phyloP scores from a whole-genome alignment of 306 rosid species.

The Glycyrrhiza uralensis region DNA sequence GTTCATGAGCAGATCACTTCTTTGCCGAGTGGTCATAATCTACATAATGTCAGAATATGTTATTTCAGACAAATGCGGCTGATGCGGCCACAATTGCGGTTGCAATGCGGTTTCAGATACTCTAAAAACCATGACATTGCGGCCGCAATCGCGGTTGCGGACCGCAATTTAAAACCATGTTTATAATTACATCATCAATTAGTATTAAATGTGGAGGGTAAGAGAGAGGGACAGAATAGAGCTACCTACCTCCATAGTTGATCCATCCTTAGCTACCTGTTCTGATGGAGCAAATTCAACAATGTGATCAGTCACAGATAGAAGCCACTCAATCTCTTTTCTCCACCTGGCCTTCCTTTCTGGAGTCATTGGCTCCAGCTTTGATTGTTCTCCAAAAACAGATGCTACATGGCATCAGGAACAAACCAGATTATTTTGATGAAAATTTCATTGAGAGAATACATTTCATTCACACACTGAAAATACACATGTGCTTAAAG shows the following conservation, averaged over 20 bases:
- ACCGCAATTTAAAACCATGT: no score
- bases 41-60: slow-evolving; percentile 15
- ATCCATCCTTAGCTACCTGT: slow-evolving; percentile 66
- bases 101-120: no score
- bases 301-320: slow-evolving; percentile 85
- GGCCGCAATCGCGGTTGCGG: no score
- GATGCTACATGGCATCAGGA: slow-evolving; percentile 57
- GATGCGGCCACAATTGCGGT: no score
- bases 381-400: slow-evolving; percentile 75
- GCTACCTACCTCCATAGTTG: slow-evolving; percentile 66
- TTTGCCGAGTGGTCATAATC: slow-evolving; percentile 93
- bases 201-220: no score
- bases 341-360: slow-evolving; percentile 78
- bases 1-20: slow-evolving; percentile 78
- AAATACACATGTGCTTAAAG: not conserved
- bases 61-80: no score
- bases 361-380: slow-evolving; percentile 65
- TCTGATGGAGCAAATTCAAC: slow-evolving; percentile 84
- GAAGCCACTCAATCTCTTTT: slow-evolving; percentile 84
- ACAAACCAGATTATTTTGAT: slow-evolving; percentile 7
- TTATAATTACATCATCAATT: no score
- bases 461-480: not conserved
- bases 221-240: not conserved
- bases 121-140: no score
- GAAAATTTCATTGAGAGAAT: not conserved